Evolutionary conservation across 768 basidiomycete genomes (phyloP).

Genomic region (Nevesoporus exiguus): DNA sequence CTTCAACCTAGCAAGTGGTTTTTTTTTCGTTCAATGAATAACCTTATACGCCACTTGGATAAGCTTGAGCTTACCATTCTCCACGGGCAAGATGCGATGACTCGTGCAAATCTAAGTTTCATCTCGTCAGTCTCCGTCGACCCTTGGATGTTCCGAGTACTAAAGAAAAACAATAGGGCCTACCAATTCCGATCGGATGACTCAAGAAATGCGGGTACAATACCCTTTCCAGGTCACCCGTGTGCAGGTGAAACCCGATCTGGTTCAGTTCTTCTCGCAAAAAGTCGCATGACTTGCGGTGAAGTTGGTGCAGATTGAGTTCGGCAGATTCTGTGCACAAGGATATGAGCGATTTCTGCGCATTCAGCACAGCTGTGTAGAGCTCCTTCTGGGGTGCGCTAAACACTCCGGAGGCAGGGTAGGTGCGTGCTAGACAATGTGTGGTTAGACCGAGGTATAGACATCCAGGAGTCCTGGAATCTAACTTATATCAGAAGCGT

Average conservation of each 20-base stretch:
- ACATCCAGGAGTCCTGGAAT: background rate
- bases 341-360: slow-evolving; percentile 62
- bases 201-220: slow-evolving; percentile 93
- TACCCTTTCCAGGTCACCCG: slow-evolving; percentile 59
- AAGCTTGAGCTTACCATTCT: slow-evolving; percentile 41
- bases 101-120: slow-evolving; percentile 78
- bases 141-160: background rate
- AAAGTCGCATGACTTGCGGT: slow-evolving; percentile 64
- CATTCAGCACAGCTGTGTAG: slow-evolving; percentile 73
- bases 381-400: slow-evolving; percentile 77
- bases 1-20: slow-evolving; percentile 48
- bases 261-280: slow-evolving; percentile 72
- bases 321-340: slow-evolving; percentile 57
- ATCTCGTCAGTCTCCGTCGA: slow-evolving; percentile 10
- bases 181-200: slow-evolving; percentile 90
- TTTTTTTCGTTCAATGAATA: slow-evolving; percentile 10
- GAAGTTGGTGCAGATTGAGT: slow-evolving; percentile 71
- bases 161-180: slow-evolving; percentile 21
- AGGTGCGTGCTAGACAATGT: slow-evolving; percentile 66
- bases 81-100: slow-evolving; percentile 58
- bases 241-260: slow-evolving; percentile 40
- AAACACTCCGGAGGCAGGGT: slow-evolving; percentile 81
- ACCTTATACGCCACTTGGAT: background rate
- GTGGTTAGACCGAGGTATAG: slow-evolving; percentile 4
- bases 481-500: slow-evolving; percentile 92